Evolutionary conservation across 1,139 yeast species (phyloP).

Genomic region (Eremothecium sinecaudum): DNA sequence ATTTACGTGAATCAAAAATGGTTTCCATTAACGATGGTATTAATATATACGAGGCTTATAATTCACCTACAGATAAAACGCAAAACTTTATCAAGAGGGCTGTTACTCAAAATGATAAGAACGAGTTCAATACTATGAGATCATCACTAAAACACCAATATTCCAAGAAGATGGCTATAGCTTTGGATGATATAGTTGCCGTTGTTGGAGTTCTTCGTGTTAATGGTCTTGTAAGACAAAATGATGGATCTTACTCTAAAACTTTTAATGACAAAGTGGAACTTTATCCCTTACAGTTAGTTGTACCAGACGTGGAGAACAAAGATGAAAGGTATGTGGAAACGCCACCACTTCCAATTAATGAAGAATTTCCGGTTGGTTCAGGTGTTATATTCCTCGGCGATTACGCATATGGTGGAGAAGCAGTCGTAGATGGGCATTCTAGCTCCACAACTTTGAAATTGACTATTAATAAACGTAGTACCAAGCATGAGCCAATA

Average conservation of each 20-base stretch:
- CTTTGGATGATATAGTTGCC: constrained; percentile 44
- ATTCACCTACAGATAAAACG: constrained; percentile 27
- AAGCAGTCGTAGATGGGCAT: constrained; percentile 64
- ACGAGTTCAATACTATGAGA: constrained; percentile 34
- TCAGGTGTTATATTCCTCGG: constrained; percentile 77
- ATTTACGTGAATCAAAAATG: constrained; percentile 69
- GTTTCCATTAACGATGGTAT: constrained; percentile 52
- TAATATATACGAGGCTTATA: constrained; percentile 39
- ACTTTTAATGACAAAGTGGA: constrained; percentile 47
- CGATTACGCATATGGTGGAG: constrained; percentile 79
- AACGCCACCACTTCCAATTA: constrained; percentile 67
- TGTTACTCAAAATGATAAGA: constrained; percentile 34
- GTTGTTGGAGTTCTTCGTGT: constrained; percentile 64
- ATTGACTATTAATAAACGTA: constrained; percentile 47
- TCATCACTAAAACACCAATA: constrained; percentile 34
- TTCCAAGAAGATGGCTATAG: constrained; percentile 47
- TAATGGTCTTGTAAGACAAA: constrained; percentile 64
- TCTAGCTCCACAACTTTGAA: constrained; percentile 40
- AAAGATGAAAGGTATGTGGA: constrained; percentile 68
- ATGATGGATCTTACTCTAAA: constrained; percentile 71
- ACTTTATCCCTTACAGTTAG: constrained; percentile 62
- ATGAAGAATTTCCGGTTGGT: constrained; percentile 69
- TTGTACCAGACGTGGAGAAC: constrained; percentile 66
- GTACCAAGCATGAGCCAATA: constrained; percentile 47
- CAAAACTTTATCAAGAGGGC: constrained; percentile 38